Base-by-base conservation (phyloP, 768 basidiomycete genomes). In the Calocybe cyanea region DNA sequence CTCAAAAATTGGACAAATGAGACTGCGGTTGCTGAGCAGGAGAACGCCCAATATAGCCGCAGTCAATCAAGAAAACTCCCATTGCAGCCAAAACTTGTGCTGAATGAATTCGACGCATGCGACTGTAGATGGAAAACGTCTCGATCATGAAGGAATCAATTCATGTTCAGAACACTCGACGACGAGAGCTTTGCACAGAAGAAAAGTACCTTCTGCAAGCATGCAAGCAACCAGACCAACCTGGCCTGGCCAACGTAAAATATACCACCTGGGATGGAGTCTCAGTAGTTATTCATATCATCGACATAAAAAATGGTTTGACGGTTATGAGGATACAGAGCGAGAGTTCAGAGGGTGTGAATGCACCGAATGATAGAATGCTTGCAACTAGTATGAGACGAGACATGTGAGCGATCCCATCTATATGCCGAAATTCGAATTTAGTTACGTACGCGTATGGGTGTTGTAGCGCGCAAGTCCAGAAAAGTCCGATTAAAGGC, bases 241-340 rank as follows among this genome's bases (percentile, higher is more conserved):
- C 70, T 75, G 77, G 15, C 79, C 79, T 69, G 81, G 78, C 79
- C 81, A 81, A 50, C 61, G 65, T 51, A 77, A 77, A 63, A 76
- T 78, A 13, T 44, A 52, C 7, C 61, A 52, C 53, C 78, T 76
- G 75, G 36, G 15, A 10, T 10, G 36, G 42, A 32, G 23, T n/a
- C n/a, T n/a, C 5, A 14, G n/a, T 14, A n/a, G n/a, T 20, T 7
- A n/a, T 30, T 7, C 17, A 35, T 33, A 7, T 4, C 7, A 15
- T 21, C 23, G 35, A 20, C 13, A n/a, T n/a, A 10, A 38, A 35
- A 14, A 14, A 56, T 45, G 6, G 6, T 11, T 28, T 52, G n/a
- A 57, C 54, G 56, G 50, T 51, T 28, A 11, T 28, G 52, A 50
- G 34, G n/a, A n/a, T n/a, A 43, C 17, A 18, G 42, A 35, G 31